Base-by-base conservation (phyloP, 192 early-diverging fungal genomes). In the Gorgonomyces haynaldii region DNA sequence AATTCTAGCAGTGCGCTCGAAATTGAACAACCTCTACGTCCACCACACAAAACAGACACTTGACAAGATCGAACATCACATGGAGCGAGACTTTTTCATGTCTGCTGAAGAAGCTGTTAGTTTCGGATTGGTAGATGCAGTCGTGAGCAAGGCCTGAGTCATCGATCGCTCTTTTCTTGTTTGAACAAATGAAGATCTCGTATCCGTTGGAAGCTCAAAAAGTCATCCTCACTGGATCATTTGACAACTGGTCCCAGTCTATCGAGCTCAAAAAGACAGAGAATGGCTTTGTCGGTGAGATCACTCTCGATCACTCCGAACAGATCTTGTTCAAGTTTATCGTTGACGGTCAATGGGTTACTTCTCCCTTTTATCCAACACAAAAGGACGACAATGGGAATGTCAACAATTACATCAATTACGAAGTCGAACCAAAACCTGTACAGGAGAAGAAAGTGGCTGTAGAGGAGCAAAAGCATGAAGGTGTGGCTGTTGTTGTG, bases 51-150 rank as follows among this genome's bases (percentile, higher is more conserved):
- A 81, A 5, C 83, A 87, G 59, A 70, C 76, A 12, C 50, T 93
- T 5, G 83, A 78, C 25, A 76, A 76, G 17, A 88, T 98, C 25
- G 94, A 92, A 63, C 74, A 73, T 23, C 70, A 81, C 7, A 84
- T 96, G 76, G 95, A 98, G 62, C 66, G 95, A 38, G 95, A 98
- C 57, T 83, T 86, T 58, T 98, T 90, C 53, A 90, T 96, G 88
- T 81, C 70, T 20, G 81, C 95, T 0, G 81, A 87, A 24, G 84
- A 86, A 63, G 91, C 95, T 0, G 47, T 87, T 35, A 74, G 80
- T 19, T 90, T 92, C 76, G 92, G 95, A 4, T 65, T 98, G 21
- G 87, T 98, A 29, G 95, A 98, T 62, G 70, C 68, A 31, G 45
- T 47, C n/a, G n/a, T n/a, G n/a, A n/a, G n/a, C n/a, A n/a, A n/a